Conservation (phyloP, 345 rosid genomes). For the Linum usitatissimum region DNA sequence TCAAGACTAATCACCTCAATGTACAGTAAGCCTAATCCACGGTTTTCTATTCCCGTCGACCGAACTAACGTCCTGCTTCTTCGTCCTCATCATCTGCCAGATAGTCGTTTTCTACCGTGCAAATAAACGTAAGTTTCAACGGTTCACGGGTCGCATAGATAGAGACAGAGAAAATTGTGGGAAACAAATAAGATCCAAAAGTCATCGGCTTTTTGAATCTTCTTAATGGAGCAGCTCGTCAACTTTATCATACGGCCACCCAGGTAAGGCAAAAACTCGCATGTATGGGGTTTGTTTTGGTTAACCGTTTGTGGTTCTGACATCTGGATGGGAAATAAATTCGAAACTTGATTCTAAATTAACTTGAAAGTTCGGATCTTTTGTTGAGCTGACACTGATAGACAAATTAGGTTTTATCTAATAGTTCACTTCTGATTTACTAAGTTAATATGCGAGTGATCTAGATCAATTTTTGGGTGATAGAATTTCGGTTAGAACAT, state of each 20-base stretch:
- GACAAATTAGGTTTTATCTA: not conserved
- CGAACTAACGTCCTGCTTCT: not conserved
- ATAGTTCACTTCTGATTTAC: not conserved
- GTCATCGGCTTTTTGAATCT: conserved; percentile 15
- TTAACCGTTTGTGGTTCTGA: not conserved
- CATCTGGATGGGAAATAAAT: conserved; percentile 4
- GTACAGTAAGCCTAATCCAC: not conserved
- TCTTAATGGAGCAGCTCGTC: conserved; percentile 73
- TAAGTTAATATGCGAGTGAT: not conserved
- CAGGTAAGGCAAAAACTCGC: conserved; percentile 33
- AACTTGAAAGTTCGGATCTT: conserved; percentile 1
- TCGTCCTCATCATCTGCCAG: not conserved
- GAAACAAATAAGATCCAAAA: not conserved
- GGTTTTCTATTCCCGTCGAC: not conserved
- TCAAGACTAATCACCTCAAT: too few relatives aligned
- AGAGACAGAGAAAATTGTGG: not conserved
- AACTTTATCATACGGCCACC: conserved; percentile 96
- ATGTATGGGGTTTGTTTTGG: not conserved
- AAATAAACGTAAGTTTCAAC: not conserved
- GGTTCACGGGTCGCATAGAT: not conserved
- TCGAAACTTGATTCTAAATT: not conserved
- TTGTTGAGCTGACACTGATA: not conserved
- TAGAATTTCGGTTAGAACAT: conserved; percentile 4
- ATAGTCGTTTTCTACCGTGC: not conserved
- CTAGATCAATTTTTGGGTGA: not conserved